Evolutionary conservation across 768 basidiomycete species (phyloP).

Genomic region (Suillus weaverae): DNA sequence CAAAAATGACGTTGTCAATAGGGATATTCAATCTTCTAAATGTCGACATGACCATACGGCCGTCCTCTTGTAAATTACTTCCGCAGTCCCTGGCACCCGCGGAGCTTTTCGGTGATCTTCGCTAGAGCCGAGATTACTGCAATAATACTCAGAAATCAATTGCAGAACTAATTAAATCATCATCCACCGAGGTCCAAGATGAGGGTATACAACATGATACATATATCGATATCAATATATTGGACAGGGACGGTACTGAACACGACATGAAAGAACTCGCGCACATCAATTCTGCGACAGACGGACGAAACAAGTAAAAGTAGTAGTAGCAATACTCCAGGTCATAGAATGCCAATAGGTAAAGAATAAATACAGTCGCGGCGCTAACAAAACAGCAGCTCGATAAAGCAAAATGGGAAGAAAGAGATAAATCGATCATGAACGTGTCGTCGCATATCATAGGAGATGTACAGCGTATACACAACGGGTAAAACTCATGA

Average conservation of each 20-base stretch:
- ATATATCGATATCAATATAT: background rate
- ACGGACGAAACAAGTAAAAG: background rate
- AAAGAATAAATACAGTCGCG: slow-evolving; percentile 2
- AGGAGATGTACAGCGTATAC: background rate
- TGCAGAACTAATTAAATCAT: no score
- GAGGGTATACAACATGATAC: no score
- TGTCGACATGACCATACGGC: no score
- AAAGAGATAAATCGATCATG: slow-evolving; percentile 10
- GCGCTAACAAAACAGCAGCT: slow-evolving; percentile 8
- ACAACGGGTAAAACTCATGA: slow-evolving; percentile 8
- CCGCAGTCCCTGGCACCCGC: no score
- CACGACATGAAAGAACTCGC: background rate
- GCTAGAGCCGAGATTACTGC: no score
- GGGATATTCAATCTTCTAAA: no score
- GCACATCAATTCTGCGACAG: background rate
- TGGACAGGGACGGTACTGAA: background rate
- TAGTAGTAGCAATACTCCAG: background rate
- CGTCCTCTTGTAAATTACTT: no score
- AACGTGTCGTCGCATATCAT: background rate
- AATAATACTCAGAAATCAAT: no score
- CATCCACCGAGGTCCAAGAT: no score
- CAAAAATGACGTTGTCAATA: no score
- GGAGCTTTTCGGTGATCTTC: no score
- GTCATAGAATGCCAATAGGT: background rate
- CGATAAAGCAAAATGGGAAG: slow-evolving; percentile 18